Conservation (phyloP, 1,139 yeast species). For the Kluyveromyces marxianus region DNA sequence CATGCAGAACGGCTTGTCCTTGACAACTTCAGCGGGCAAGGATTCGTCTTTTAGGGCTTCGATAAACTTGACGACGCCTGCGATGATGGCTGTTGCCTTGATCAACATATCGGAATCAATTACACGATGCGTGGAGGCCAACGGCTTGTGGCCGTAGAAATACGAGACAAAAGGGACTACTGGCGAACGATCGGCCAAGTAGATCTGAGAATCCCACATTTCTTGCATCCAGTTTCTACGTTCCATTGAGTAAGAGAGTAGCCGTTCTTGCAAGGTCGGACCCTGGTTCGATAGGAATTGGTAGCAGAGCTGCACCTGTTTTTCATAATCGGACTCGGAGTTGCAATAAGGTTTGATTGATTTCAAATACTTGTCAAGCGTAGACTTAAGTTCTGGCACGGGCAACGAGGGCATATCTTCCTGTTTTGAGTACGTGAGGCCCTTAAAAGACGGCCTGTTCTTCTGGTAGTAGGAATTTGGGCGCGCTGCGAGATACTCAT, state of each 20-base stretch:
- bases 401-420: constrained; percentile 75
- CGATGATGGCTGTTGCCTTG: constrained; percentile 62
- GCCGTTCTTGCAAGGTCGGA: constrained; percentile 57
- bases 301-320: constrained; percentile 52
- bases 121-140: constrained; percentile 37
- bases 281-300: constrained; percentile 65
- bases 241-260: constrained; percentile 51
- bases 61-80: constrained; percentile 50
- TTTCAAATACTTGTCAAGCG: constrained; percentile 61
- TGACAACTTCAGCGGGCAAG: constrained; percentile 69
- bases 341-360: constrained; percentile 64
- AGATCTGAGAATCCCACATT: constrained; percentile 94
- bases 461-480: constrained; percentile 19
- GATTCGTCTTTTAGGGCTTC: constrained; percentile 50
- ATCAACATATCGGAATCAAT: constrained; percentile 64
- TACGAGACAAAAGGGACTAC: constrained; percentile 91
- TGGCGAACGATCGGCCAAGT: constrained; percentile 85
- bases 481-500: constrained; percentile 20
- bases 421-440: constrained; percentile 69
- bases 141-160: constrained; percentile 77
- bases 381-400: constrained; percentile 72
- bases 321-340: constrained; percentile 45
- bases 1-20: constrained; percentile 84
- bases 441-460: constrained; percentile 37
- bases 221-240: constrained; percentile 83